These are phyloP conservation scores for Mortierella polycephala DNA, from an alignment of 371 early-diverging fungal species.

Conservation along the genomic window DNA sequence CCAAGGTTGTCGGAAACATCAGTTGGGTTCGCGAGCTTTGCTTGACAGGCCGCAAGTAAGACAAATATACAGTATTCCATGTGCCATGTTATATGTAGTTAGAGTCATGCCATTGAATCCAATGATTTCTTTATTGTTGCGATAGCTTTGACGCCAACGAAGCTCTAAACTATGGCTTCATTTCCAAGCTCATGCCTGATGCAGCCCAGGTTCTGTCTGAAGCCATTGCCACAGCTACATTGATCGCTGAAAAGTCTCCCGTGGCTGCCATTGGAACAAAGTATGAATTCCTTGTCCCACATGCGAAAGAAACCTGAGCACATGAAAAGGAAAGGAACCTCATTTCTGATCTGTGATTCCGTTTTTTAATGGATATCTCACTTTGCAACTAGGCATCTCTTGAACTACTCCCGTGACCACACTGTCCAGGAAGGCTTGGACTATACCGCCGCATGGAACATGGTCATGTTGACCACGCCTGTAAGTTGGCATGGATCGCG, in stretches of 20 bases:
- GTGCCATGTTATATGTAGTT: too few species aligned
- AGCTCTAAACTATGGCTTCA: constrained; percentile 84
- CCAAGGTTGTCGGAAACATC: constrained; percentile 92
- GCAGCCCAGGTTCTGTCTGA: constrained; percentile 66
- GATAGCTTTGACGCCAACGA: constrained; percentile 76
- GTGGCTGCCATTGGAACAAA: constrained; percentile 91
- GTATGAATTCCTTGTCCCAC: constrained; percentile 49
- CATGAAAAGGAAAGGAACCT: too few species aligned
- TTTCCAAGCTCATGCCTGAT: constrained; percentile 73
- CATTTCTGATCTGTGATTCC: not conserved
- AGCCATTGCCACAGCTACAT: constrained; percentile 76
- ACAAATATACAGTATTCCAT: not conserved
- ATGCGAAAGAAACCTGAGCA: too few species aligned
- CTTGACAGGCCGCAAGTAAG: constrained; percentile 82
- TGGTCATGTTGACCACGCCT: constrained; percentile 81
- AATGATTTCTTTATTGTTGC: not conserved
- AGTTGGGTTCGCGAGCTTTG: constrained; percentile 92
- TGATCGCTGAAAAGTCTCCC: constrained; percentile 92
- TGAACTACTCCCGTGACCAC: constrained; percentile 93
- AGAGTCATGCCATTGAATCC: not conserved
- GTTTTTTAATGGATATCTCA: not conserved
- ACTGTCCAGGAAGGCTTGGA: constrained; percentile 86
- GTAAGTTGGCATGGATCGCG: constrained; percentile 44
- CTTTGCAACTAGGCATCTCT: constrained; percentile 64
- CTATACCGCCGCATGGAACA: constrained; percentile 93